Base-by-base conservation (phyloP, 805 yeast species). In the Ogataea methylovora region DNA sequence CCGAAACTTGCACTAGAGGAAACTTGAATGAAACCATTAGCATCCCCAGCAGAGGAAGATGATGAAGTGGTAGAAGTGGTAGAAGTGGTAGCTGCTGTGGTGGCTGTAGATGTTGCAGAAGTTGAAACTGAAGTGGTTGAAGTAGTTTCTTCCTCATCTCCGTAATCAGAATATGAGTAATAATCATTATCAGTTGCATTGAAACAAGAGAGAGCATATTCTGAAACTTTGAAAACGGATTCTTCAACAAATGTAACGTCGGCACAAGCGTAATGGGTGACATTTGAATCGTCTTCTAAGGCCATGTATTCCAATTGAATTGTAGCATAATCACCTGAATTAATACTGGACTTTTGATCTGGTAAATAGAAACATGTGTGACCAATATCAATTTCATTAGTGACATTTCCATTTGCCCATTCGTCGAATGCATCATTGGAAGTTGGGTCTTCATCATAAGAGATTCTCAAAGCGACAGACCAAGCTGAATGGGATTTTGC, bases 351-450 rank as follows among this genome's bases (percentile, higher is more conserved):
- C 31, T 69, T 65, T 38, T 46, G 60, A 34, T 66, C 69, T 34
- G 71, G 71, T 50, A 65, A 42, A 46, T 57, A 57, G 58, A 57
- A 66, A 53, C 73, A 67, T 30, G 67, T 58, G 50, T 67, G 73
- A 22, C 72, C 73, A 26, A 61, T 58, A 44, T 58, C 62, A 30
- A 65, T 44, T 41, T 63, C 62, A 33, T 51, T 52, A 33, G 67
- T 48, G 34, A 63, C 58, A 36, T 63, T 63, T 35, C 65, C 66
- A 22, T 33, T 35, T 35, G 63, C 61, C 58, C 60, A 58, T 32
- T 55, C 61, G 20, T 59, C 58, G 41, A 67, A 67, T 36, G 66
- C 68, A 30, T 51, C 51, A 43, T 63, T 60, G 5, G 57, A 37
- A 9, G 54, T 54, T 38, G 73, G 71, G 41, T 67, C 44, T 24